Evolutionary conservation across 2,329 filamentous ascomycete species (phyloP).

Genomic region (Cercospora canescens): DNA sequence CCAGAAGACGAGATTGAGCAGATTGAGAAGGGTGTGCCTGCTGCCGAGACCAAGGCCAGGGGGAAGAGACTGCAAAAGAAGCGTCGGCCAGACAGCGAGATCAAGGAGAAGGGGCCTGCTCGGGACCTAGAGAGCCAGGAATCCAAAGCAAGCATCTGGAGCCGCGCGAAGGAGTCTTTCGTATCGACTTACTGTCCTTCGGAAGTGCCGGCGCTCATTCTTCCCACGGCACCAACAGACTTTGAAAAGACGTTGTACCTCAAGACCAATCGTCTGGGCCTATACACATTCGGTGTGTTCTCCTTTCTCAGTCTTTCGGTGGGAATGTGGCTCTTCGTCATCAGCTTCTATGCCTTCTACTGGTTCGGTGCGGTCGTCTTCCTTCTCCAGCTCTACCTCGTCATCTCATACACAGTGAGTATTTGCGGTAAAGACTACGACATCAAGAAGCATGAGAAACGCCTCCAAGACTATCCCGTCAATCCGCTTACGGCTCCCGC

Average conservation of each 20-base stretch:
- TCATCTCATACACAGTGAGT: slow-evolving; percentile 45
- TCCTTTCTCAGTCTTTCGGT: slow-evolving; percentile 44
- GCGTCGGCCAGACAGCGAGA: neutral
- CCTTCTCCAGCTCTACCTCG: slow-evolving; percentile 43
- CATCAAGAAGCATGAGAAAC: slow-evolving; percentile 36
- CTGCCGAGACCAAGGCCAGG: slow-evolving; percentile 6
- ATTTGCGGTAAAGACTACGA: slow-evolving; percentile 44
- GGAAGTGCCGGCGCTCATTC: slow-evolving; percentile 26
- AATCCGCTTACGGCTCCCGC: slow-evolving; percentile 39
- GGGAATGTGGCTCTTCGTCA: slow-evolving; percentile 46
- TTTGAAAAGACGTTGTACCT: slow-evolving; percentile 44
- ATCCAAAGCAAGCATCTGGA: slow-evolving; percentile 15
- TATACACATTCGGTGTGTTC: slow-evolving; percentile 45
- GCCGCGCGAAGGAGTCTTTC: slow-evolving; percentile 18
- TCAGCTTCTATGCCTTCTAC: slow-evolving; percentile 35
- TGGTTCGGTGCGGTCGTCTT: slow-evolving; percentile 41
- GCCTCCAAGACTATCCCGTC: slow-evolving; percentile 37
- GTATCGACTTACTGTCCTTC: slow-evolving; percentile 20
- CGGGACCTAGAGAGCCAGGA: slow-evolving; percentile 10
- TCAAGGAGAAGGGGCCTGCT: slow-evolving; percentile 1
- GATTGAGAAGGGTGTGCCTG: neutral
- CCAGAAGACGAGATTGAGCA: slow-evolving; percentile 19
- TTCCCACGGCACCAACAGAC: slow-evolving; percentile 42
- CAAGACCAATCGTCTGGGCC: slow-evolving; percentile 41
- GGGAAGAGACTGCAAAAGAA: slow-evolving; percentile 19